Evolutionary conservation across 495 filamentous ascomycete genomes (phyloP).

Genomic region (Oleoguttula mirabilis): DNA sequence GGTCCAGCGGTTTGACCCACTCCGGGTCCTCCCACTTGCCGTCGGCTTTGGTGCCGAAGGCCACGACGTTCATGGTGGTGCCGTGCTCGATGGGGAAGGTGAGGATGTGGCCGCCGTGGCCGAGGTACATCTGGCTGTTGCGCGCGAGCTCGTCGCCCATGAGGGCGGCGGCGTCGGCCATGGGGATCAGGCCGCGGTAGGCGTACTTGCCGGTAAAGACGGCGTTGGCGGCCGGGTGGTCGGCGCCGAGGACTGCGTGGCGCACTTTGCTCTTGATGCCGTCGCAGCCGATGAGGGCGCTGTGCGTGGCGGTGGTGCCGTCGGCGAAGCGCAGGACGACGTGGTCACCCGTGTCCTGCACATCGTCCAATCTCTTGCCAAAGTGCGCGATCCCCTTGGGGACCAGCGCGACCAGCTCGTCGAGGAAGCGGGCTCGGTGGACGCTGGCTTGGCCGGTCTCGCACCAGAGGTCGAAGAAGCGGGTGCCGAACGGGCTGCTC

Average conservation of each 20-base stretch:
- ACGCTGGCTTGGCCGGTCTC: constrained; percentile 29
- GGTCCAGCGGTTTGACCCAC: constrained; percentile 46
- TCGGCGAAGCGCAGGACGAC: constrained; percentile 42
- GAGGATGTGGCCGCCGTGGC: constrained; percentile 45
- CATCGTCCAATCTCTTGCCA: constrained; percentile 29
- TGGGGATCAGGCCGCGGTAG: constrained; percentile 50
- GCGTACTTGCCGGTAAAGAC: constrained; percentile 42
- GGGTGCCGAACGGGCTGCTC: constrained; percentile 19
- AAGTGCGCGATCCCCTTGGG: constrained; percentile 36
- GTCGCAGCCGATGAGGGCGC: constrained; percentile 43
- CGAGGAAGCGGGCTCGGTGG: constrained; percentile 48
- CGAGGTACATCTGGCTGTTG: constrained; percentile 47
- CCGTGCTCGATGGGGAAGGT: constrained; percentile 57
- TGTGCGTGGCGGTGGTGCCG: constrained; percentile 36
- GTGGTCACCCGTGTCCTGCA: constrained; percentile 26
- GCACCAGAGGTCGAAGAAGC: constrained; percentile 25
- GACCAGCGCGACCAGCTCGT: constrained; percentile 44
- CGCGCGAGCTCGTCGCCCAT: constrained; percentile 41
- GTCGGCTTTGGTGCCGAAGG: constrained; percentile 31
- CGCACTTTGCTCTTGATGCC: constrained; percentile 43
- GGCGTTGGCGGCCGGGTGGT: constrained; percentile 28
- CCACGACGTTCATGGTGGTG: constrained; percentile 48
- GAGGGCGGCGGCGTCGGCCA: constrained; percentile 41
- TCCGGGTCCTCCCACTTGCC: constrained; percentile 37
- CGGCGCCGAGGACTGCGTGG: constrained; percentile 34